Evolutionary conservation across 2,329 filamentous ascomycete species (phyloP).

Genomic region (Gnomoniopsis smithogilvyi): DNA sequence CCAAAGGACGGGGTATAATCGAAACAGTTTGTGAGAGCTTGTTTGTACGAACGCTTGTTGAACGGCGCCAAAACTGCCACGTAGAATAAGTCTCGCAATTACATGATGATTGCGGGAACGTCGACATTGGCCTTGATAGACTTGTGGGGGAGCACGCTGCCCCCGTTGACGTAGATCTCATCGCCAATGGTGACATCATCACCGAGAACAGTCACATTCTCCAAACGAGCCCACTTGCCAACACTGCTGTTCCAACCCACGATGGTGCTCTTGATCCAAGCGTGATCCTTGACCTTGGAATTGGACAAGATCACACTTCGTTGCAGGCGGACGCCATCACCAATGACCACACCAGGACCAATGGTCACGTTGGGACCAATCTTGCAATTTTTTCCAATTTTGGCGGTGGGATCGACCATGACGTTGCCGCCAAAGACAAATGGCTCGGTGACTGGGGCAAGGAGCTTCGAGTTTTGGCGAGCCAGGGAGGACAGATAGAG

Average conservation of each 20-base stretch:
- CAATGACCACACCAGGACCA: constrained; percentile 86
- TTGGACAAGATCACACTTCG: constrained; percentile 85
- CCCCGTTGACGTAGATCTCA: constrained; percentile 97
- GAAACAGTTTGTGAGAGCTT: background rate
- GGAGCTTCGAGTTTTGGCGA: constrained; percentile 84
- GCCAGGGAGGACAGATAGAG: constrained; percentile 90
- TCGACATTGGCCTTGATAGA: constrained; percentile 98
- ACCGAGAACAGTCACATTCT: constrained; percentile 97
- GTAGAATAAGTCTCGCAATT: constrained; percentile 20
- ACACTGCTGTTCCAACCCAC: constrained; percentile 98
- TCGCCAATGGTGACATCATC: constrained; percentile 98
- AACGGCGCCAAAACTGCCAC: background rate
- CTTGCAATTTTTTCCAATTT: constrained; percentile 97
- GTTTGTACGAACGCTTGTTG: background rate
- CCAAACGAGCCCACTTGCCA: constrained; percentile 90
- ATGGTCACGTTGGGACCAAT: constrained; percentile 98
- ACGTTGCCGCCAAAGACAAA: constrained; percentile 94
- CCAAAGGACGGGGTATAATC: background rate
- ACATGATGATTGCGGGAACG: constrained; percentile 68
- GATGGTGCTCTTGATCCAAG: constrained; percentile 98
- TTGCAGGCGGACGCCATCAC: constrained; percentile 91
- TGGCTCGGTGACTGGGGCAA: constrained; percentile 69
- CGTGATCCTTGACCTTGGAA: constrained; percentile 96
- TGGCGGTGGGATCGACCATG: constrained; percentile 87
- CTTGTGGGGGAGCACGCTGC: constrained; percentile 94